Conservation (phyloP, 169 alveolate species). For the Plasmodium falciparum region DNA sequence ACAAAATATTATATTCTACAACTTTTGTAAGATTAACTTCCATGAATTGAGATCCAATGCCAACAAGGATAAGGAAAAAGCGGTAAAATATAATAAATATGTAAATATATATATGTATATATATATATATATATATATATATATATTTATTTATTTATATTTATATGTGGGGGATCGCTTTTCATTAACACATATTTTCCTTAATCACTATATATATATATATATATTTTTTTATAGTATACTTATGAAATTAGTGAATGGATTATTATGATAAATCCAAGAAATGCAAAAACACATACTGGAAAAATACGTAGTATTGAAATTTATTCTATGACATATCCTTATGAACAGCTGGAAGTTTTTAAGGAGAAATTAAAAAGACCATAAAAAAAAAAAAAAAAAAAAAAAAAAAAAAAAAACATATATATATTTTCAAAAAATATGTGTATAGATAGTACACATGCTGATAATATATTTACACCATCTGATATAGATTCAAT, state of each 20-base stretch:
- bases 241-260: conserved; percentile 32
- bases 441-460: neutral
- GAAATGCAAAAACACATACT: neutral
- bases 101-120: neutral
- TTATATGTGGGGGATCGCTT: conserved; percentile 21
- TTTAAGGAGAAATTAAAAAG: conserved; percentile 45
- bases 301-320: conserved; percentile 29
- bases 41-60: neutral
- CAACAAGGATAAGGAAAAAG: neutral
- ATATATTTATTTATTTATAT: conserved; percentile 2
- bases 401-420: conserved; percentile 13
- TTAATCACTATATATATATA: neutral
- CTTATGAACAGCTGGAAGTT: conserved; percentile 37
- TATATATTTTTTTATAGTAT: conserved; percentile 7
- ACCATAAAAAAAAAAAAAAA: conserved; percentile 3
- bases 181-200: neutral
- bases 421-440: neutral
- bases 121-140: neutral
- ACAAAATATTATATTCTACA: neutral
- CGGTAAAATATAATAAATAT: neutral
- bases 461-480: no score
- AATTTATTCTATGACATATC: conserved; percentile 60
- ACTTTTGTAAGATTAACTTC: conserved; percentile 4
- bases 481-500: no score
- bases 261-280: conserved; percentile 20